These are phyloP conservation scores for Fusarium decemcellulare DNA, from an alignment of 2,329 filamentous ascomycete genomes.

Conservation along the genomic window DNA sequence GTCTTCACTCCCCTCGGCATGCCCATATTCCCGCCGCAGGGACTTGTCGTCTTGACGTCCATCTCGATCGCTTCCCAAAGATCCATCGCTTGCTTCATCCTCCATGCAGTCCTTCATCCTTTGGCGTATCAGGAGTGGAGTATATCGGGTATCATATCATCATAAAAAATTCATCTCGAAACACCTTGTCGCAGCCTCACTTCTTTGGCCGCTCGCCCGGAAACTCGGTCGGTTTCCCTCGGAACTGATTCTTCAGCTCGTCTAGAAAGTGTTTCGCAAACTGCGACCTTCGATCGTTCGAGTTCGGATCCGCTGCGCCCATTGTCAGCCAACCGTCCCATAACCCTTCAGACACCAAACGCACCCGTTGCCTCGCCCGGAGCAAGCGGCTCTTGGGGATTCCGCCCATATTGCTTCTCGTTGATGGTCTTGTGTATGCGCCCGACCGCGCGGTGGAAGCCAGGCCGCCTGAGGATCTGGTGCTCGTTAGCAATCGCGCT, in stretches of 20 bases:
- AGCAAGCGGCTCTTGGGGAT: conserved; percentile 65
- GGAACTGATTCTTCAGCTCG: conserved; percentile 65
- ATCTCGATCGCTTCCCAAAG: background rate
- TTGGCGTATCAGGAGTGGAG: conserved; percentile 10
- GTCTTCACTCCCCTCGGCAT: background rate
- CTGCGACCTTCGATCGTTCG: conserved; percentile 33
- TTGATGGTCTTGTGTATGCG: conserved; percentile 66
- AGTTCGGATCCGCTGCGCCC: conserved; percentile 51
- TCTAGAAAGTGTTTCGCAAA: conserved; percentile 65
- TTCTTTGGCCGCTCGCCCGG: conserved; percentile 47
- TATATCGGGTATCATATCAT: conserved; percentile 22
- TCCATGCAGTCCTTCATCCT: background rate
- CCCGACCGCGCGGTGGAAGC: conserved; percentile 67
- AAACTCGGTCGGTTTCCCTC: conserved; percentile 60
- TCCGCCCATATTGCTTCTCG: conserved; percentile 63
- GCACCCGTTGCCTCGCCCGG: conserved; percentile 67
- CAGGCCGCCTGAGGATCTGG: conserved; percentile 65
- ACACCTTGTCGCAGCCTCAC: conserved; percentile 9
- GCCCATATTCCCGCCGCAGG: background rate
- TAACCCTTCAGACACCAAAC: background rate
- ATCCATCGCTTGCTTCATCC: background rate
- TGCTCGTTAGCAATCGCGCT: conserved; percentile 17
- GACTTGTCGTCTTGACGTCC: background rate
- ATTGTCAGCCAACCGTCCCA: background rate
- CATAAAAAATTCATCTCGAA: background rate